Evolutionary conservation across 2,329 filamentous ascomycete genomes (phyloP).

Genomic region (Fusarium fracticaudum): DNA sequence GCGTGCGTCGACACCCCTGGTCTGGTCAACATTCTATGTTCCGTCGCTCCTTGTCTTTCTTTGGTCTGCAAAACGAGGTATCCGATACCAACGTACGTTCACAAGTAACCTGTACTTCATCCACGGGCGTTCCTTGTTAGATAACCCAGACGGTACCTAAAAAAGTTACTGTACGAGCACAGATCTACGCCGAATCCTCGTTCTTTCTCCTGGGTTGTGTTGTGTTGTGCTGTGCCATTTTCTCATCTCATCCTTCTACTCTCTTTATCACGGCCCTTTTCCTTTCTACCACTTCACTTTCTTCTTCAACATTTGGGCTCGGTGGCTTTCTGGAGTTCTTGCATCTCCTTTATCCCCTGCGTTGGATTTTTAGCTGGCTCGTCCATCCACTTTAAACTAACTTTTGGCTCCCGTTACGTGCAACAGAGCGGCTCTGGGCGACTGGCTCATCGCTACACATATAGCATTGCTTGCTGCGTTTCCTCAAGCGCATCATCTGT

Average conservation of each 20-base stretch:
- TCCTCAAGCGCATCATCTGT: conserved; percentile 31
- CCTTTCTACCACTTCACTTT: conserved; percentile 3
- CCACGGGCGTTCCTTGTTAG: conserved; percentile 1
- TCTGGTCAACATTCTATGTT: conserved; percentile 12
- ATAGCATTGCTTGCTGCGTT: conserved; percentile 8
- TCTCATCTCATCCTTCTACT: conserved; percentile 20
- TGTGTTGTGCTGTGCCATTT: not conserved
- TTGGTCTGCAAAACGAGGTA: conserved; percentile 17
- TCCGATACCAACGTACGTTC: conserved; percentile 3
- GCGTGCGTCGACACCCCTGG: conserved; percentile 11
- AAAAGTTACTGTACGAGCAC: conserved; percentile 8
- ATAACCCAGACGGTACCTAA: conserved; percentile 8
- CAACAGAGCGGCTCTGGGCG: conserved; percentile 34
- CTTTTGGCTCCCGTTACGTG: conserved; percentile 34
- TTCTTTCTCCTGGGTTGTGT: conserved; percentile 17
- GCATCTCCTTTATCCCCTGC: conserved; percentile 3
- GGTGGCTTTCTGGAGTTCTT: conserved; percentile 32
- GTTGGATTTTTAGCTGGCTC: conserved; percentile 9
- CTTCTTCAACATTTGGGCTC: conserved; percentile 23
- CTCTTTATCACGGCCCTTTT: conserved; percentile 2
- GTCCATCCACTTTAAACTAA: conserved; percentile 21
- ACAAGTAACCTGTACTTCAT: conserved; percentile 27
- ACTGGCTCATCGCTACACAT: conserved; percentile 34
- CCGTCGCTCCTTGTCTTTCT: conserved; percentile 2
- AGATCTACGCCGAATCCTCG: conserved; percentile 34